Percentiles rank a stretch among this genome's conserved stretches.
phyloP scores from a whole-genome alignment of 179 eudicot species.

The Gypsophila paniculata region DNA sequence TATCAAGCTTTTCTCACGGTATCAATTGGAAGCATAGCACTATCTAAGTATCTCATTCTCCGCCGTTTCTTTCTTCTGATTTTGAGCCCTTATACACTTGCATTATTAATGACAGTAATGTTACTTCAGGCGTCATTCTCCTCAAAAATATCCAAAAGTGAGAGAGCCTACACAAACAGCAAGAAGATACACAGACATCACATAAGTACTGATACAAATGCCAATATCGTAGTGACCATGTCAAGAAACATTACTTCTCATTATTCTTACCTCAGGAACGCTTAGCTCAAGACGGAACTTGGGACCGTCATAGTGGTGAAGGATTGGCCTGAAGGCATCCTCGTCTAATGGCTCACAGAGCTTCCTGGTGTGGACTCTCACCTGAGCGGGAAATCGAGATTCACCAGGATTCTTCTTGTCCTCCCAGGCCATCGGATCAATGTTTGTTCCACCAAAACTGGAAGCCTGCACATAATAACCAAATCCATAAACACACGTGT shows the following conservation, averaged over 20 bases:
- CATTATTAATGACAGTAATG: background rate
- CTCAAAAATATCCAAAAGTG: background rate
- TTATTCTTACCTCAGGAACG: slow-evolving; percentile 70
- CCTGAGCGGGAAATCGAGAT: slow-evolving; percentile 98
- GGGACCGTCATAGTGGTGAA: slow-evolving; percentile 96
- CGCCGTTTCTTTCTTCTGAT: background rate
- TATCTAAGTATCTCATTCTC: slow-evolving; percentile 9
- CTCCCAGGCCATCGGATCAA: slow-evolving; percentile 96
- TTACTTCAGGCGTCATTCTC: slow-evolving; percentile 32
- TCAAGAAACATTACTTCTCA: background rate
- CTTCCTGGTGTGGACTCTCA: slow-evolving; percentile 64
- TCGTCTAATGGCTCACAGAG: slow-evolving; percentile 80
- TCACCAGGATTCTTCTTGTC: slow-evolving; percentile 93
- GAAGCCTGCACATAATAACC: too few relatives aligned
- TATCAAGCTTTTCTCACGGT: slow-evolving; percentile 13
- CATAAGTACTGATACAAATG: too few relatives aligned
- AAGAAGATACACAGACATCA: too few relatives aligned
- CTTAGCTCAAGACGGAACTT: slow-evolving; percentile 92
- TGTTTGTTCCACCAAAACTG: slow-evolving; percentile 91
- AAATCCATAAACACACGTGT: too few relatives aligned
- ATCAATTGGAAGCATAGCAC: background rate
- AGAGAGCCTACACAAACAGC: too few relatives aligned
- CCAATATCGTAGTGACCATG: too few relatives aligned
- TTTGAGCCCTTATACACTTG: background rate
- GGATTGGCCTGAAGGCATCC: slow-evolving; percentile 93